Percentiles rank a stretch among this genome's conserved stretches.
phyloP scores from a whole-genome alignment of 2,329 filamentous ascomycete species.

The Teratosphaeria zuluensis region DNA sequence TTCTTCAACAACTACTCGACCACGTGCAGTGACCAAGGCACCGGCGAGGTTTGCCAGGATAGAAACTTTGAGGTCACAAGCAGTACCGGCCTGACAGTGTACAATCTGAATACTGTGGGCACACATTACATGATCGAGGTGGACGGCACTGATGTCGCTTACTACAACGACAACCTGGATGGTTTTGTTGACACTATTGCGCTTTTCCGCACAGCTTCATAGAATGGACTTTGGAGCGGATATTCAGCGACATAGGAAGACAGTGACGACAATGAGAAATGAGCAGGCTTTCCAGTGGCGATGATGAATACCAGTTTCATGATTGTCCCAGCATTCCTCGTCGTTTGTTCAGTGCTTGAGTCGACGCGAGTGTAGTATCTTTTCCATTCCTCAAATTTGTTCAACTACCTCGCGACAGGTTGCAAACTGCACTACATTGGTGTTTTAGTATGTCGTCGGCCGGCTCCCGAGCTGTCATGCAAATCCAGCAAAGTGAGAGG shows the following conservation, averaged over 20 bases:
- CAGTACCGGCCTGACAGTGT: constrained; percentile 31
- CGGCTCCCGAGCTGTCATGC: too few relatives aligned
- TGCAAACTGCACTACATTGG: too few relatives aligned
- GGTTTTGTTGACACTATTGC: constrained; percentile 36
- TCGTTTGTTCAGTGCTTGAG: too few relatives aligned
- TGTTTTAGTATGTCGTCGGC: too few relatives aligned
- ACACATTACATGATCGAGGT: constrained; percentile 36
- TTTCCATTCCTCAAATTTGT: too few relatives aligned
- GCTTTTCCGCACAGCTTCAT: constrained; percentile 22
- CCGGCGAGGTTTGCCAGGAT: constrained; percentile 37
- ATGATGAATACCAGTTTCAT: too few relatives aligned
- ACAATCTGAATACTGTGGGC: constrained; percentile 41
- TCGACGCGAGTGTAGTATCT: too few relatives aligned
- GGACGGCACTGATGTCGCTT: constrained; percentile 35
- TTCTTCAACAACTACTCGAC: constrained; percentile 56
- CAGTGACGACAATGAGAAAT: neutral
- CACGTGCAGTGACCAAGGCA: constrained; percentile 30
- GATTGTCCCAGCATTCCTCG: too few relatives aligned
- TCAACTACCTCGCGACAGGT: too few relatives aligned
- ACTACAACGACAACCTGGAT: constrained; percentile 38
- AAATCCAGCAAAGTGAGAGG: too few relatives aligned
- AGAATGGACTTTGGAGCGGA: neutral
- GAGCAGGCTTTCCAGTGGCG: too few relatives aligned
- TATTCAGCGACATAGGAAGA: neutral
- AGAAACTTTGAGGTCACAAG: constrained; percentile 39